Evolutionary conservation across 495 filamentous ascomycete species (phyloP).

Genomic region (Glarea lozoyensis): DNA sequence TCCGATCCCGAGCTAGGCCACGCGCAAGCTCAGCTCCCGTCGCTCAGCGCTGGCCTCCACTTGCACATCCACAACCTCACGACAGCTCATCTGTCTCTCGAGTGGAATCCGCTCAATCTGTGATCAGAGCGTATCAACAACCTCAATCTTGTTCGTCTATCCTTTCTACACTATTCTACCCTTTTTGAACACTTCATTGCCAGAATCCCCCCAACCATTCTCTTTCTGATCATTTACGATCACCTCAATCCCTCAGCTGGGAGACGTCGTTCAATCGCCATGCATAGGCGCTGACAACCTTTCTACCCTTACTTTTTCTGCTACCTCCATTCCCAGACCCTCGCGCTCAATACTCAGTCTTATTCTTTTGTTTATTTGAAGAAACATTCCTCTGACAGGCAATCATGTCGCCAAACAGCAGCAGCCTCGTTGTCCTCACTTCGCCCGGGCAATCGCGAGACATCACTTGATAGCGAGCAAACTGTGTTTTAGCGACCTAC

Average conservation of each 20-base stretch:
- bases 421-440: slow-evolving; percentile 12
- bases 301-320: slow-evolving; percentile 17
- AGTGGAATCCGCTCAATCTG: slow-evolving; percentile 8
- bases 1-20: no score
- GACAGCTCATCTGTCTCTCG: slow-evolving; percentile 17
- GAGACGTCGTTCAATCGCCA: slow-evolving; percentile 22
- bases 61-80: slow-evolving; percentile 10
- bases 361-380: slow-evolving; percentile 23
- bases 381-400: slow-evolving; percentile 26
- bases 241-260: slow-evolving; percentile 14
- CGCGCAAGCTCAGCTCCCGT: not conserved
- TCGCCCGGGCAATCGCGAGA: slow-evolving; percentile 17
- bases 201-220: slow-evolving; percentile 18
- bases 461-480: slow-evolving; percentile 18
- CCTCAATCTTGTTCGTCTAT: slow-evolving; percentile 23
- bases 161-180: slow-evolving; percentile 23
- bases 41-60: not conserved
- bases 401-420: slow-evolving; percentile 27
- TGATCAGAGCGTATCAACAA: not conserved
- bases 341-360: slow-evolving; percentile 21
- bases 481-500: no score
- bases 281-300: slow-evolving; percentile 18
- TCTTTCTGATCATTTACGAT: slow-evolving; percentile 15
- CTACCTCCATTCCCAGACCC: slow-evolving; percentile 15
- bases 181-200: slow-evolving; percentile 24